These are phyloP conservation scores for Oryza nivara DNA, from an alignment of 176 grass and related monocot species.

Conservation along the genomic window DNA sequence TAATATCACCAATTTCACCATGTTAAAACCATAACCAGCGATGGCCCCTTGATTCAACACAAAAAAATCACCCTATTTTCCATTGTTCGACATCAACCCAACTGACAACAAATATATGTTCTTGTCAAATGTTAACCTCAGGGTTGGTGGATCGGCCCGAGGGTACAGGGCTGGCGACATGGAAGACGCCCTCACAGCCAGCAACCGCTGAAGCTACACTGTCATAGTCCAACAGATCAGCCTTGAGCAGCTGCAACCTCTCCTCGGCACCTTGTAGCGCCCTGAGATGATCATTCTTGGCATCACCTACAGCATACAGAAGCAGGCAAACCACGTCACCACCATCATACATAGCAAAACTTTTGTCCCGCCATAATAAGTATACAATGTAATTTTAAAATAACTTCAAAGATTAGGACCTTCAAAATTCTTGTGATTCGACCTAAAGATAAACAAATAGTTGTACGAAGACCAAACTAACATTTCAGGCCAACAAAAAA, in stretches of 20 bases:
- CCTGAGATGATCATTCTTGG: constrained; percentile 72
- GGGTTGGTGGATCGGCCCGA: constrained; percentile 53
- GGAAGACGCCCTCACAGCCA: constrained; percentile 74
- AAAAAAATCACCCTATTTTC: neutral
- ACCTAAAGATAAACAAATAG: neutral
- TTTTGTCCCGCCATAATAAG: neutral
- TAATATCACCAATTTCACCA: neutral
- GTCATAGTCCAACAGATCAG: constrained; percentile 62
- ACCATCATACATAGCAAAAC: neutral
- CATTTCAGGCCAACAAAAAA: neutral
- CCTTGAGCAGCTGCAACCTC: constrained; percentile 70
- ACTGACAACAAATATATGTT: neutral
- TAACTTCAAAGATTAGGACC: neutral
- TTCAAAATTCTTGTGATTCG: neutral
- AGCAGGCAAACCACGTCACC: neutral
- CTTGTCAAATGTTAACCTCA: constrained; percentile 47
- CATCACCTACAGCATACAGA: constrained; percentile 45
- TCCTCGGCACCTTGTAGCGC: constrained; percentile 47
- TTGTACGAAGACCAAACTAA: neutral
- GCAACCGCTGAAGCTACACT: constrained; percentile 50
- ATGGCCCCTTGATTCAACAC: neutral
- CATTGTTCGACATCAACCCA: neutral
- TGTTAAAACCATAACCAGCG: neutral
- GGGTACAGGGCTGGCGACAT: constrained; percentile 79
- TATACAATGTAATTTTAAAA: neutral